Conservation (phyloP, 371 early-diverging fungal genomes). For the Haplosporangium sp. region DNA sequence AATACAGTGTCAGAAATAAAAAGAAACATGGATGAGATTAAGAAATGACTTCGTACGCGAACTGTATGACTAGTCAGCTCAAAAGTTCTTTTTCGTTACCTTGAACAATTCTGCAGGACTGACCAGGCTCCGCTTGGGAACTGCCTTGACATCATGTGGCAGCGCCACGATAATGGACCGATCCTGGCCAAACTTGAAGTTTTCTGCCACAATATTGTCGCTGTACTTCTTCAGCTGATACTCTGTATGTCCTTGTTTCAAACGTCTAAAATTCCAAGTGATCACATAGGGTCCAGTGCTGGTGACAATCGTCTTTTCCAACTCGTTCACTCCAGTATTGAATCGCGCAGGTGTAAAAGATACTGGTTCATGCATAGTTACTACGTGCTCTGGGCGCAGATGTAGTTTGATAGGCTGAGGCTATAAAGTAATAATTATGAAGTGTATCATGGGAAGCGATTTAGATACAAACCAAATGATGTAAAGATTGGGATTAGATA, state of each 20-base stretch:
- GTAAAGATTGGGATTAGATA: background rate
- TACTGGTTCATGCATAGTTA: constrained; percentile 76
- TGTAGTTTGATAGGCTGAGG: constrained; percentile 84
- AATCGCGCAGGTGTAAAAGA: constrained; percentile 94
- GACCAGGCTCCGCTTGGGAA: constrained; percentile 27
- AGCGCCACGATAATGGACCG: constrained; percentile 79
- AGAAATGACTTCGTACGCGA: background rate
- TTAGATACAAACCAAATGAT: background rate
- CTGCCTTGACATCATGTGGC: constrained; percentile 55
- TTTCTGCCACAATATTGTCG: constrained; percentile 89
- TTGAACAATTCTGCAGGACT: constrained; percentile 25
- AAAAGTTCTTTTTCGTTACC: constrained; percentile 6
- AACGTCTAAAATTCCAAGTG: constrained; percentile 92
- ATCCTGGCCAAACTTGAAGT: constrained; percentile 84
- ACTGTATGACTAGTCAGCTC: too few relatives aligned
- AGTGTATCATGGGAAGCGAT: too few relatives aligned
- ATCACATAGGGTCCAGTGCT: constrained; percentile 94
- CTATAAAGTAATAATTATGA: constrained; percentile 44
- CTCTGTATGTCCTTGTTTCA: constrained; percentile 79
- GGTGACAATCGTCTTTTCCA: constrained; percentile 83
- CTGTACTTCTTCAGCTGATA: constrained; percentile 89
- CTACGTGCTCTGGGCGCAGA: constrained; percentile 92
- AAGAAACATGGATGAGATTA: background rate
- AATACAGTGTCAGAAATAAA: too few relatives aligned
- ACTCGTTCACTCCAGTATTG: constrained; percentile 78